These are phyloP conservation scores for Ulota crispa DNA, from an alignment of 225 moss, liverwort and hornwort genomes.

Conservation along the genomic window DNA sequence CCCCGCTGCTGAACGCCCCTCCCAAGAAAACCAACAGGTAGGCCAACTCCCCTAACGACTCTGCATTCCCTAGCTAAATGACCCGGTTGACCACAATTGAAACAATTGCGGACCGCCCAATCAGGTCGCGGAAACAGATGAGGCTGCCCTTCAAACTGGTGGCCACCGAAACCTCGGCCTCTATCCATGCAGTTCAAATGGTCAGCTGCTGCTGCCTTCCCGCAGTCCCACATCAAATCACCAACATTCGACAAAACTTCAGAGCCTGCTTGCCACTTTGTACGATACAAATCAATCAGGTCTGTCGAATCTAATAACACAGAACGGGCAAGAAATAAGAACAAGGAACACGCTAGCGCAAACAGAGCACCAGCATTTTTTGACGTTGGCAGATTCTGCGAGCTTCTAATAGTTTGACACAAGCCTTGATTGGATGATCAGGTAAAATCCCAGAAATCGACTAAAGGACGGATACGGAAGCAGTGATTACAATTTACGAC, in stretches of 20 bases:
- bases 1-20: slow-evolving; percentile 41
- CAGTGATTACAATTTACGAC: background rate
- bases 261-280: slow-evolving; percentile 58
- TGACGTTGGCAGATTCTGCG: background rate
- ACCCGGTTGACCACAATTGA: slow-evolving; percentile 64
- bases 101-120: slow-evolving; percentile 57
- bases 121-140: slow-evolving; percentile 54
- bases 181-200: slow-evolving; percentile 69
- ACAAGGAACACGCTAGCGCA: slow-evolving; percentile 15
- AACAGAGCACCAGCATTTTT: slow-evolving; percentile 6
- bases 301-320: slow-evolving; percentile 49
- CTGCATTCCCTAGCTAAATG: slow-evolving; percentile 62
- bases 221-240: slow-evolving; percentile 59
- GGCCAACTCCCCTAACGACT: slow-evolving; percentile 36
- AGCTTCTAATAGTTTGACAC: slow-evolving; percentile 15
- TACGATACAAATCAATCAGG: slow-evolving; percentile 54
- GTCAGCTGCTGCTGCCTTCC: slow-evolving; percentile 60
- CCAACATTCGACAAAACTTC: slow-evolving; percentile 57
- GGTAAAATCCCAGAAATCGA: background rate
- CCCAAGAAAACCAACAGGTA: slow-evolving; percentile 40
- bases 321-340: slow-evolving; percentile 41
- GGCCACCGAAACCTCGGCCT: slow-evolving; percentile 66
- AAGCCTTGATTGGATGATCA: background rate
- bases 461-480: background rate
- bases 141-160: slow-evolving; percentile 66